Base-by-base conservation (phyloP, 305 asterid species). In the Fraxinus latifolia region DNA sequence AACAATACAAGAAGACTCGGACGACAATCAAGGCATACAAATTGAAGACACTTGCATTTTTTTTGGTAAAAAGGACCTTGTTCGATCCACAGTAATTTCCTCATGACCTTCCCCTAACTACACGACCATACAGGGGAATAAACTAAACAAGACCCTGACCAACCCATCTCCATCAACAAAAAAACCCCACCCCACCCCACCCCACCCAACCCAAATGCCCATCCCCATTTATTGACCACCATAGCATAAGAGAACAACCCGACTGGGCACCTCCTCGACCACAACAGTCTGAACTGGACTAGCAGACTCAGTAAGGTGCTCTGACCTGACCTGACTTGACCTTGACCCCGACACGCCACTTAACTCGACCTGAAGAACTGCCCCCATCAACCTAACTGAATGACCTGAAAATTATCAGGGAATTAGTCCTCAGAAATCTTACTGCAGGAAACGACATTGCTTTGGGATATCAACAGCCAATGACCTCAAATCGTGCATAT, bases 241-340 rank as follows among this genome's bases (percentile, higher is more conserved):
- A 82, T 83, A 85, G 34, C 85, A 55, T 72, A 77, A 77, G 81
- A 77, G 81, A 77, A 67, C 82, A 88, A 91, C 90, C 87, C 65
- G 82, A 87, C 86, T 80, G 32, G 74, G 81, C 87, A 82, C 91
- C 90, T 82, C 89, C 60, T 82, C 33, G 86, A 88, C 91, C 78
- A 80, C 89, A 83, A 85, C 83, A 4, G 90, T 80, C 89, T 83
- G 44, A 88, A 89, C 90, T 77, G 75, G 82, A 87, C 91, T 84
- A 90, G 91, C 91, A 80, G 79, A 91, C 96, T 79, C 83, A 3
- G 72, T 74, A 86, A 85, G 92, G 87, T 84, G 93, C 87, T 77
- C 90, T 83, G 84, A 85, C 92, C 72, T 55, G 67, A 87, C 89
- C 74, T 60, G 87, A 85, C 87, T 77, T 42, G 91, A 89, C 85